A percentile compares a stretch with the other conserved stretches of the same genome.
These are phyloP conservation scores for Rugonectria rugulosa DNA, from an alignment of 2,329 filamentous ascomycete species.

Conservation along the genomic window DNA sequence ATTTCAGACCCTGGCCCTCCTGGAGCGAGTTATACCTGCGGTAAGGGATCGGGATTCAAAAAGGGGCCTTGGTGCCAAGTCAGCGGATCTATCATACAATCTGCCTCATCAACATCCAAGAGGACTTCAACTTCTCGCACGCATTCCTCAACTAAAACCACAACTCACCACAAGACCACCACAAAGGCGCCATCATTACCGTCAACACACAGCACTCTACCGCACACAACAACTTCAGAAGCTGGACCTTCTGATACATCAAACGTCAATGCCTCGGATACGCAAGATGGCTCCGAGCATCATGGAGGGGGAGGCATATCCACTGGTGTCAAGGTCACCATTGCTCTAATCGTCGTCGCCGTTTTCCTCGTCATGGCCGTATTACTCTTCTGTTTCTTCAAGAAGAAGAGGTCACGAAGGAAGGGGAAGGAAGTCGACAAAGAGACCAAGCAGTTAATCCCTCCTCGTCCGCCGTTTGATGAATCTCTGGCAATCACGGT, in stretches of 20 bases:
- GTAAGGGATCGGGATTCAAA: constrained; percentile 14
- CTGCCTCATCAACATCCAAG: constrained; percentile 3
- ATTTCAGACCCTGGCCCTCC: constrained; percentile 40
- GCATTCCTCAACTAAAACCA: background rate
- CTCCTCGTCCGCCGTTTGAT: constrained; percentile 29
- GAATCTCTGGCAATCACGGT: constrained; percentile 53
- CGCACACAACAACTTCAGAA: constrained; percentile 26
- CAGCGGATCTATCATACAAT: constrained; percentile 2
- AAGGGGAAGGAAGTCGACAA: constrained; percentile 17
- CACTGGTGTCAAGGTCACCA: constrained; percentile 52
- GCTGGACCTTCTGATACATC: constrained; percentile 28
- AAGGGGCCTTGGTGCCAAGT: constrained; percentile 24
- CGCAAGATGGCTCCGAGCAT: background rate
- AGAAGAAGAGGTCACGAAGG: constrained; percentile 32
- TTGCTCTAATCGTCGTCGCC: constrained; percentile 53
- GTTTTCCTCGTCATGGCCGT: constrained; percentile 47
- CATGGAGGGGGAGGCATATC: constrained; percentile 39
- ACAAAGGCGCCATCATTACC: constrained; percentile 11
- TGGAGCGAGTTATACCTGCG: constrained; percentile 32
- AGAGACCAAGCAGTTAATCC: constrained; percentile 34
- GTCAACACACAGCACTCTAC: constrained; percentile 15
- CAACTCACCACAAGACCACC: background rate
- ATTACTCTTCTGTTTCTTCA: constrained; percentile 47
- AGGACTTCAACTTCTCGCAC: background rate
- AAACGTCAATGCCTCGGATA: constrained; percentile 20